Percentiles rank a stretch among this genome's conserved stretches.
These are phyloP conservation scores for Hymenoscyphus fructigenus DNA, from an alignment of 2,329 filamentous ascomycete species.

Conservation along the genomic window DNA sequence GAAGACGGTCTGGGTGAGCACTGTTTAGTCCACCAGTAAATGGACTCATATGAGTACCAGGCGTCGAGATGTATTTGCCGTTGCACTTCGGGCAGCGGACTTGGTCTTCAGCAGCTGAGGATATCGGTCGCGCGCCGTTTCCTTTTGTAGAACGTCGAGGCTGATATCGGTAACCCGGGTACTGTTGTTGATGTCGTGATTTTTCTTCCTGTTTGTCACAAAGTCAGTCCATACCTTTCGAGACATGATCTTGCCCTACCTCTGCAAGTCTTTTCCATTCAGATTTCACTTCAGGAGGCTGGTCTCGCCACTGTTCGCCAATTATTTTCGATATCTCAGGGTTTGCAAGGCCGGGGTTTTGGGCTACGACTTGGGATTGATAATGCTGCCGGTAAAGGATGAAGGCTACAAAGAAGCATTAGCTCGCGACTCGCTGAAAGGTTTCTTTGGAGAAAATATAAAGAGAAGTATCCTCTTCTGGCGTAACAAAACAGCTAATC, in stretches of 20 bases:
- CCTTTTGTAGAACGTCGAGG: constrained; percentile 48
- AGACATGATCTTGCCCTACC: constrained; percentile 44
- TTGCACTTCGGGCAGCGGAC: constrained; percentile 69
- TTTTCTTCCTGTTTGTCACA: constrained; percentile 70
- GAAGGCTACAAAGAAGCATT: constrained; percentile 66
- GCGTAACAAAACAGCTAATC: constrained; percentile 21
- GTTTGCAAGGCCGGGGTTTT: constrained; percentile 88
- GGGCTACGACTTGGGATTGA: constrained; percentile 75
- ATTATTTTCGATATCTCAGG: constrained; percentile 98
- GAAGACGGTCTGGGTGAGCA: constrained; percentile 22
- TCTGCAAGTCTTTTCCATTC: constrained; percentile 89
- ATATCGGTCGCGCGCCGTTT: constrained; percentile 24
- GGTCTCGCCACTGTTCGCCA: constrained; percentile 79
- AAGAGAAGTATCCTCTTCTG: constrained; percentile 19
- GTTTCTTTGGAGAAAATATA: constrained; percentile 21
- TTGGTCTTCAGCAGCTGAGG: constrained; percentile 46
- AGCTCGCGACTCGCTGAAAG: constrained; percentile 35
- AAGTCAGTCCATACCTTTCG: constrained; percentile 4
- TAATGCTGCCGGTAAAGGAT: constrained; percentile 95
- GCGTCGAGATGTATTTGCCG: constrained; percentile 45
- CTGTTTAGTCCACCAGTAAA: constrained; percentile 29
- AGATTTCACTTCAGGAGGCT: constrained; percentile 71
- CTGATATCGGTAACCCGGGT: constrained; percentile 93
- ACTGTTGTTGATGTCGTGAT: constrained; percentile 80
- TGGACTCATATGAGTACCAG: constrained; percentile 35